These are phyloP conservation scores for Chytriomyces sp. DNA, from an alignment of 192 early-diverging fungal genomes.

Conservation along the genomic window DNA sequence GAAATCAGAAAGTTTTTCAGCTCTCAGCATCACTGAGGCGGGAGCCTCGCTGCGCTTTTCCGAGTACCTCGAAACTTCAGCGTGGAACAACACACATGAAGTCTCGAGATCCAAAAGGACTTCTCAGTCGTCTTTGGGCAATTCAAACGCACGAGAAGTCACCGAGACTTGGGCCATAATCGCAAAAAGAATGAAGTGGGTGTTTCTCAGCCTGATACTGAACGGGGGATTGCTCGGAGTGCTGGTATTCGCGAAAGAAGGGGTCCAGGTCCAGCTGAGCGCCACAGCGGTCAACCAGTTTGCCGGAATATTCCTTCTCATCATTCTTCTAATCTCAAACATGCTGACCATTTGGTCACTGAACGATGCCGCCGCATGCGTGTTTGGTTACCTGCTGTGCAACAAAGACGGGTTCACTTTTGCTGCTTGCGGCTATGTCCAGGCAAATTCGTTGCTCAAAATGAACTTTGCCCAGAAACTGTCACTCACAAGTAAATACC, in stretches of 20 bases:
- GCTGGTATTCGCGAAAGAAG: not conserved
- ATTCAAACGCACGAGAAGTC: constrained; percentile 1
- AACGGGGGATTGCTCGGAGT: constrained; percentile 22
- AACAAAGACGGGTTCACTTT: constrained; percentile 25
- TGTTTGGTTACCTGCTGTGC: constrained; percentile 10
- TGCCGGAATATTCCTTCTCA: constrained; percentile 10
- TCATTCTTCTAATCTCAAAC: constrained; percentile 24
- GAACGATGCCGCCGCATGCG: constrained; percentile 4
- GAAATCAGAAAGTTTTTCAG: no score
- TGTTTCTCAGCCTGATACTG: constrained; percentile 12
- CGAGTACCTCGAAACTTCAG: no score
- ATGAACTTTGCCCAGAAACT: constrained; percentile 16
- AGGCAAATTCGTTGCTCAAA: constrained; percentile 15
- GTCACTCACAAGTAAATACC: constrained; percentile 9
- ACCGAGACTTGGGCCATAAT: constrained; percentile 19
- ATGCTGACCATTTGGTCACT: constrained; percentile 26
- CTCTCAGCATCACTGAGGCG: no score
- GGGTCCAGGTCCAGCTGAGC: not conserved
- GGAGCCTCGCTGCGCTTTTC: no score
- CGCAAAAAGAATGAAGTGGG: constrained; percentile 5
- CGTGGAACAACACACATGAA: no score
- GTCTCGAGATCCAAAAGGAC: no score
- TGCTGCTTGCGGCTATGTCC: constrained; percentile 31
- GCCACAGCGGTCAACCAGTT: not conserved
- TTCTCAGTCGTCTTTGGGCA: no score